phyloP scores from a whole-genome alignment of 139 green algal genomes.

The Closterium sp. region DNA sequence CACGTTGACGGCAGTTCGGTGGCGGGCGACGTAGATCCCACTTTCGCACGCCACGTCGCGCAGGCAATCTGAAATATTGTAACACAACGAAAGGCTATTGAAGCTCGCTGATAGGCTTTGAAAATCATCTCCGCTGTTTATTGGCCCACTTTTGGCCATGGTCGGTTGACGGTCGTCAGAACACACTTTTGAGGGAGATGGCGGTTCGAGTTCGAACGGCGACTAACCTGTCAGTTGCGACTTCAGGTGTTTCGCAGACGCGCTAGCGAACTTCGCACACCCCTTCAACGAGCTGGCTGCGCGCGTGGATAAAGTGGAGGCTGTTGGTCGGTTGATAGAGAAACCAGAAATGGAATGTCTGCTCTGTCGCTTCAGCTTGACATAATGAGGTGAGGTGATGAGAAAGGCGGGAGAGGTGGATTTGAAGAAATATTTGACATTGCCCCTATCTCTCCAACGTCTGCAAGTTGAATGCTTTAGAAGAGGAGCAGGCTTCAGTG shows the following conservation, averaged over 20 bases:
- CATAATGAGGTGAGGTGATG: neutral
- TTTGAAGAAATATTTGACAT: neutral
- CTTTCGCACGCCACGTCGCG: neutral
- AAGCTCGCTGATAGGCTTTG: neutral
- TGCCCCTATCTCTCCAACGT: too few species aligned
- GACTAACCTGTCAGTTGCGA: neutral
- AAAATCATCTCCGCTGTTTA: neutral
- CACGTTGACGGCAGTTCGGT: neutral
- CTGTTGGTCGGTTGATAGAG: too few species aligned
- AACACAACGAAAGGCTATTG: neutral
- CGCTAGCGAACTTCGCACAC: neutral
- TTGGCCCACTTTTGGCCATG: neutral
- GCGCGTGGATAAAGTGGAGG: neutral
- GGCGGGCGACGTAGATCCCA: neutral
- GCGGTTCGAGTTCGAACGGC: neutral
- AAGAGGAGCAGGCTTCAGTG: too few species aligned
- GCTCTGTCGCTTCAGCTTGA: neutral
- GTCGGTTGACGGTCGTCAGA: neutral
- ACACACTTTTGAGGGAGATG: neutral
- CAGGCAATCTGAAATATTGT: neutral
- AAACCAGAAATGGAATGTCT: too few species aligned
- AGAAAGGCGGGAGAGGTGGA: neutral
- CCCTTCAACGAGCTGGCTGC: neutral
- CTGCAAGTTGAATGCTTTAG: too few species aligned
- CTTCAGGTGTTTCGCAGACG: neutral